Conservation (phyloP, 1,139 yeast species). For the Scheffersomyces segobiensis region DNA sequence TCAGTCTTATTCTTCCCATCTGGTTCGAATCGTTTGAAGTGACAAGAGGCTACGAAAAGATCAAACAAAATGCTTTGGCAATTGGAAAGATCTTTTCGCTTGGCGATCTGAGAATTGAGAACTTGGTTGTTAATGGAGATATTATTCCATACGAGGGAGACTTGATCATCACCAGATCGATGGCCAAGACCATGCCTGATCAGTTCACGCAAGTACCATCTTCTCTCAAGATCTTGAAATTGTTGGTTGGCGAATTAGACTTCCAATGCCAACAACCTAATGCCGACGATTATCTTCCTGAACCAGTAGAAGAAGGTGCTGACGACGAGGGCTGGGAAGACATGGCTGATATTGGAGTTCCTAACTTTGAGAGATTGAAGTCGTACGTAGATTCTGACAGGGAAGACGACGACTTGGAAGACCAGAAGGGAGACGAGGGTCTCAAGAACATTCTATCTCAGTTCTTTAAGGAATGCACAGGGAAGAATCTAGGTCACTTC, state of each 20-base stretch:
- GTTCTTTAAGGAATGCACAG: constrained; percentile 67
- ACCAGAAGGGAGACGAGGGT: constrained; percentile 39
- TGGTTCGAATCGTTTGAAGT: constrained; percentile 86
- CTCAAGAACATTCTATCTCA: constrained; percentile 48
- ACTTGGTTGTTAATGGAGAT: constrained; percentile 73
- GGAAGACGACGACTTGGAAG: constrained; percentile 34
- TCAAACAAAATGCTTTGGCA: constrained; percentile 71
- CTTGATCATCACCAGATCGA: constrained; percentile 79
- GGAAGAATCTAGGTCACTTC: constrained; percentile 55
- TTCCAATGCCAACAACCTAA: constrained; percentile 56
- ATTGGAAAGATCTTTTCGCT: constrained; percentile 63
- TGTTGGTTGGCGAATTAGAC: constrained; percentile 67
- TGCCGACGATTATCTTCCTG: constrained; percentile 37
- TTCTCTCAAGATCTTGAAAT: constrained; percentile 68
- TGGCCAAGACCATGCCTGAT: constrained; percentile 69
- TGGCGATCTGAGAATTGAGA: constrained; percentile 53
- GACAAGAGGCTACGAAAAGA: constrained; percentile 75
- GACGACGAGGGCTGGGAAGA: constrained; percentile 83
- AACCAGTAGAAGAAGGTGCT: constrained; percentile 34
- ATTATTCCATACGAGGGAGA: constrained; percentile 61
- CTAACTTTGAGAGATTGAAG: constrained; percentile 58
- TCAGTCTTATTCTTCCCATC: constrained; percentile 57
- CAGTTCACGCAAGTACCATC: constrained; percentile 67
- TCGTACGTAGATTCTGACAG: constrained; percentile 53
- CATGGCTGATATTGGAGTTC: constrained; percentile 63